Conservation (phyloP, 495 filamentous ascomycete species). For the Neohortaea acidophila region DNA sequence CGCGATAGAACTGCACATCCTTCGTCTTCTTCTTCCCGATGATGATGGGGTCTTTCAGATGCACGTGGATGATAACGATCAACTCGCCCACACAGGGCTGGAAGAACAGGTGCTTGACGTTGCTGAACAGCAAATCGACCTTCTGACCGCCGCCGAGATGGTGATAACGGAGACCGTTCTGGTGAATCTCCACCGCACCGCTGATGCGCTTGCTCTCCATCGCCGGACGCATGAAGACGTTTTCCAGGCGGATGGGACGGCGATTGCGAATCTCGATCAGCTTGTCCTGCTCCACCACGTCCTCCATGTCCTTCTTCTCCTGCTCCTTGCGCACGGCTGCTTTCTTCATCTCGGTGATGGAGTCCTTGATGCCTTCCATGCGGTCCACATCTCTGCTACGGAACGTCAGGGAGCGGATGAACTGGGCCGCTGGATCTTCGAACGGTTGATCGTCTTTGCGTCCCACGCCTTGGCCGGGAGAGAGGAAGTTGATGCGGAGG, state of each 20-base stretch:
- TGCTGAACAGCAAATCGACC: slow-evolving; percentile 93
- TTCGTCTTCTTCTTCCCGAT: slow-evolving; percentile 98
- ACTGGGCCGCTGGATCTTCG: slow-evolving; percentile 89
- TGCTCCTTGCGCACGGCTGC: slow-evolving; percentile 78
- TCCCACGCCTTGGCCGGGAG: slow-evolving; percentile 93
- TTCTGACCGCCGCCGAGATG: slow-evolving; percentile 67
- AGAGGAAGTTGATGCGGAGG: slow-evolving; percentile 91
- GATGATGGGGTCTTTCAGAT: slow-evolving; percentile 95
- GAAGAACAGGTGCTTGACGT: slow-evolving; percentile 97
- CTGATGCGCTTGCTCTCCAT: slow-evolving; percentile 92
- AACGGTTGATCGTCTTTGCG: slow-evolving; percentile 97
- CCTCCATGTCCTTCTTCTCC: slow-evolving; percentile 98
- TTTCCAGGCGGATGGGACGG: slow-evolving; percentile 69
- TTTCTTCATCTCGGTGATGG: slow-evolving; percentile 89
- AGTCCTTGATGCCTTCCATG: slow-evolving; percentile 71
- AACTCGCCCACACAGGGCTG: slow-evolving; percentile 91
- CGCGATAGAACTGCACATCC: slow-evolving; percentile 95
- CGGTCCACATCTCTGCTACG: slow-evolving; percentile 75
- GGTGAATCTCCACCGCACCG: slow-evolving; percentile 90
- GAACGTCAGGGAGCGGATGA: slow-evolving; percentile 87
- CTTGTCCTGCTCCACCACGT: slow-evolving; percentile 99
- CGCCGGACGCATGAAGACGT: slow-evolving; percentile 84
- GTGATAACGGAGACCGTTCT: slow-evolving; percentile 94
- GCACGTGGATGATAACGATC: slow-evolving; percentile 95
- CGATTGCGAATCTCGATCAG: slow-evolving; percentile 65